phyloP scores from a whole-genome alignment of 495 filamentous ascomycete genomes.

The Chaetomium fimeti region DNA sequence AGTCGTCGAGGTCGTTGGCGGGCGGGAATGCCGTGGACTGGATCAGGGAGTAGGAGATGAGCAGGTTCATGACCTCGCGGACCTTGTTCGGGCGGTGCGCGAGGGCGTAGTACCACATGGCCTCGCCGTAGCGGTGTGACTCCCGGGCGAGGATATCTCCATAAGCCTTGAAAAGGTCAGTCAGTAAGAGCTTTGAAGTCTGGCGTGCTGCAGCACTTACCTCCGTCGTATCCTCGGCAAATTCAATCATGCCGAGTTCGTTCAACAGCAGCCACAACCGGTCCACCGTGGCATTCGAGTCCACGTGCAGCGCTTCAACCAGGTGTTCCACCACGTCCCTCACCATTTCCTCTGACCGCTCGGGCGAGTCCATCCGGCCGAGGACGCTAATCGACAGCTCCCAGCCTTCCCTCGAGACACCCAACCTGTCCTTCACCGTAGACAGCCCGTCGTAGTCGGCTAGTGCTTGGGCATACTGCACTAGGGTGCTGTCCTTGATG shows the following conservation, averaged over 20 bases:
- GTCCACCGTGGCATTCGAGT: constrained; percentile 66
- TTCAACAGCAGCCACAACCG: constrained; percentile 69
- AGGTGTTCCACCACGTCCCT: constrained; percentile 54
- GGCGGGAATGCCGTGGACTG: constrained; percentile 78
- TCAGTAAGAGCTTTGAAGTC: constrained; percentile 13
- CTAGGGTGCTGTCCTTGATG: constrained; percentile 68
- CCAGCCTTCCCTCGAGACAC: constrained; percentile 67
- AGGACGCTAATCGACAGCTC: constrained; percentile 77
- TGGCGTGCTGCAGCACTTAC: constrained; percentile 44
- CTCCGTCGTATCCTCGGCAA: constrained; percentile 72
- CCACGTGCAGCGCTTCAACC: constrained; percentile 60
- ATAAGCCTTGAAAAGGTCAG: constrained; percentile 57
- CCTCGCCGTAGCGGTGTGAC: constrained; percentile 72
- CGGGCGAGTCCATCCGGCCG: constrained; percentile 65
- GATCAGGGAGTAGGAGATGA: constrained; percentile 80
- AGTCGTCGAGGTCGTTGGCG: constrained; percentile 61
- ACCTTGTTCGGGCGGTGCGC: constrained; percentile 72
- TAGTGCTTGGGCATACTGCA: constrained; percentile 66
- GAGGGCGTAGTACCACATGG: constrained; percentile 82
- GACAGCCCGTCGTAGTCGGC: constrained; percentile 44
- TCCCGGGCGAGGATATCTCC: constrained; percentile 66
- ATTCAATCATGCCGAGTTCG: constrained; percentile 64
- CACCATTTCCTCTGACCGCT: constrained; percentile 65
- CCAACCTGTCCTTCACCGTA: constrained; percentile 32
- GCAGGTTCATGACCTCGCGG: constrained; percentile 75